phyloP scores from a whole-genome alignment of 345 rosid species.

The Boechera divaricarpa region DNA sequence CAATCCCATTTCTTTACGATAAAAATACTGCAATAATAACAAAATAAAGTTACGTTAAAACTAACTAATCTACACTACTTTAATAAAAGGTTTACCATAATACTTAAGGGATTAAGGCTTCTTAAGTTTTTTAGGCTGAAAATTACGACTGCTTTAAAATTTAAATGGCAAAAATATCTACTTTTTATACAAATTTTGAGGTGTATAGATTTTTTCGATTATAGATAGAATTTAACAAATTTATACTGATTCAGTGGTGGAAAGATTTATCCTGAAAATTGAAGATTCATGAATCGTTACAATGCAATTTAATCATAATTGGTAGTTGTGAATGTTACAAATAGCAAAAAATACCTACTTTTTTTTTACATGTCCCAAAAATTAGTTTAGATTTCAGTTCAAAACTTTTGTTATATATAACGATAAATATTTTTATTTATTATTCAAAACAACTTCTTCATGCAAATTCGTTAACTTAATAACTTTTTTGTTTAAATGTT shows the following conservation, averaged over 20 bases:
- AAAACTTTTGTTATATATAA: not conserved
- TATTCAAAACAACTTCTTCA: not conserved
- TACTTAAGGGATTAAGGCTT: not conserved
- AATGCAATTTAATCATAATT: too few relatives aligned
- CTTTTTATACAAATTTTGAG: too few relatives aligned
- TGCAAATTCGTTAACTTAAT: not conserved
- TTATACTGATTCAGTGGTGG: not conserved
- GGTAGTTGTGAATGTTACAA: not conserved
- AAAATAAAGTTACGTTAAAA: not conserved
- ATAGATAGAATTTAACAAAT: not conserved
- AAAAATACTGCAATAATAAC: not conserved
- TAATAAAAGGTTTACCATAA: not conserved
- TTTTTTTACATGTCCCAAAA: not conserved
- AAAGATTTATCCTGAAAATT: not conserved
- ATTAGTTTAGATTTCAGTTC: not conserved
- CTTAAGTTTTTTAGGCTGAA: not conserved
- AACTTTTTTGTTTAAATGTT: not conserved
- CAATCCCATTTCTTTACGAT: not conserved
- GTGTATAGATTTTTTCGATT: too few relatives aligned
- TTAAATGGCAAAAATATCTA: not conserved
- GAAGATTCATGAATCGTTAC: too few relatives aligned
- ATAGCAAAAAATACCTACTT: not conserved
- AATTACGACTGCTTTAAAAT: not conserved
- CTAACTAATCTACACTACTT: too few relatives aligned
- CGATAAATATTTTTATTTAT: not conserved